Evolutionary conservation across 2,329 filamentous ascomycete genomes (phyloP).

Genomic region (Chaetomium strumarium): DNA sequence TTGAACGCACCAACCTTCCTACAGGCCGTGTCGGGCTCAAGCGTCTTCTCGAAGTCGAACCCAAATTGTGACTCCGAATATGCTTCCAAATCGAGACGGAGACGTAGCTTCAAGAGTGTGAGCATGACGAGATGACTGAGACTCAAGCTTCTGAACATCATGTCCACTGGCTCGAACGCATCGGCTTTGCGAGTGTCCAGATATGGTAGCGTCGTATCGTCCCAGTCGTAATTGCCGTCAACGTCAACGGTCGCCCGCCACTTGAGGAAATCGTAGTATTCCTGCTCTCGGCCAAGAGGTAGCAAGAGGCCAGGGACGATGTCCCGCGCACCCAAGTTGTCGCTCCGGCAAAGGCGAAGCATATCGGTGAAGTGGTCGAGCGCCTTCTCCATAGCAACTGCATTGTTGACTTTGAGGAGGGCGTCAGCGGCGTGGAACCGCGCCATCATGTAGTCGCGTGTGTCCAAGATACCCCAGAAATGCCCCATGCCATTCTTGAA

Average conservation of each 20-base stretch:
- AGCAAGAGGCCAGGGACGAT: constrained; percentile 33
- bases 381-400: constrained; percentile 29
- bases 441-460: constrained; percentile 34
- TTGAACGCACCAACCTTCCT: constrained; percentile 7
- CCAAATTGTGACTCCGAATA: background rate
- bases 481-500: constrained; percentile 30
- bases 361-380: constrained; percentile 40
- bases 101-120: constrained; percentile 22
- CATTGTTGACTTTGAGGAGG: constrained; percentile 28
- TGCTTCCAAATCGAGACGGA: constrained; percentile 16
- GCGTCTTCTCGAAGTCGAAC: background rate
- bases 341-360: constrained; percentile 38
- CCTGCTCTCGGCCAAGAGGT: constrained; percentile 30
- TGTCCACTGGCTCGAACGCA: constrained; percentile 32
- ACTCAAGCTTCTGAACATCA: background rate
- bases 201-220: constrained; percentile 27
- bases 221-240: constrained; percentile 31
- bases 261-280: constrained; percentile 43
- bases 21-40: constrained; percentile 7
- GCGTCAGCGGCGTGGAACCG: constrained; percentile 27
- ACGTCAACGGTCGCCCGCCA: constrained; percentile 34
- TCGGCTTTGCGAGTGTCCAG: constrained; percentile 36
- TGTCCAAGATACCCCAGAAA: constrained; percentile 31
- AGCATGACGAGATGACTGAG: constrained; percentile 20
- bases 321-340: constrained; percentile 40